Base-by-base conservation (phyloP, 176 grass and related monocot genomes). In the Themeda triandra region DNA sequence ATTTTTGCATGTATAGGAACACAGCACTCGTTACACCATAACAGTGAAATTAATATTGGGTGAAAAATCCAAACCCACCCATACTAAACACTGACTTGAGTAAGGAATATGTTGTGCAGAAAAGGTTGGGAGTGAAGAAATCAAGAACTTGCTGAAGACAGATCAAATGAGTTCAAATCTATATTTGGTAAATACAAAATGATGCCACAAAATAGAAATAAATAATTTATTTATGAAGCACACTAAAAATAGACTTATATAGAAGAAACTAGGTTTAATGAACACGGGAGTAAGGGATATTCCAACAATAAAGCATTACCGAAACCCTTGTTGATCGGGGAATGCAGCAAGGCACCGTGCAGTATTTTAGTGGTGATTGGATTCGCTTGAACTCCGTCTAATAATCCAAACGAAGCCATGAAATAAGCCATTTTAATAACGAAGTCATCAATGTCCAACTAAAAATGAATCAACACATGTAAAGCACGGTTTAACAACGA, bases 261-360 rank as follows among this genome's bases (percentile, higher is more conserved):
- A 21, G 70, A 64, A 10, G 69, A 65, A 62, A 24, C 6, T 56
- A 11, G 9, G 58, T 27, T 29, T 69, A 15, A 2, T 60, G 63
- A 77, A 36, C n/a, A n/a, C 12, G 1, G 79, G 13, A 56, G 25
- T 37, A 73, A 88, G 80, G 69, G 59, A 68, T 31, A 73, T 36
- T 45, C 29, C 2, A 74, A 70, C 66, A 71, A 78, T 37, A 35
- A 64, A 75, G 36, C 25, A 69, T 83, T 95, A 98, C 95, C 95
- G 77, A 90, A 98, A 98, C 65, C 95, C 95, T 88, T 95, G 95
- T 85, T 98, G 95, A 90, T 98, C 95, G 23, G 95, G 95, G 77
- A 98, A 98, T 51, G 95, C 95, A 88, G 95, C 80, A 73, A 95
- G 73, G 11, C 92, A 93, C 62, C 95, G 82, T 76, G 95, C 95